Conservation (phyloP, 208 protist species). For the Crithidia sp. region DNA sequence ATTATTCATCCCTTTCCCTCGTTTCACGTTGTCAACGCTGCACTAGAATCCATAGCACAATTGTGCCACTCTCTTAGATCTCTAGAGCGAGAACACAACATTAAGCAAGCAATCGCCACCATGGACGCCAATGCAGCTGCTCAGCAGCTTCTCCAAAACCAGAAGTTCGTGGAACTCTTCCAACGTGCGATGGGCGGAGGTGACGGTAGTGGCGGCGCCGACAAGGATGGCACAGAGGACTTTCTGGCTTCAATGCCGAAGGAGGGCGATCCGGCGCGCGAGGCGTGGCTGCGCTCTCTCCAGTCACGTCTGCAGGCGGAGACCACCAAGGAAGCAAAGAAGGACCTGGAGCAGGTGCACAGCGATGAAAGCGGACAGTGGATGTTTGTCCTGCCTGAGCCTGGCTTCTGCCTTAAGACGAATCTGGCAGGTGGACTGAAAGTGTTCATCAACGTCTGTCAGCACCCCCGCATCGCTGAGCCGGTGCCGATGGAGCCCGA, state of each 20-base stretch:
- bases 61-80: no score
- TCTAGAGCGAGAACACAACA: background rate
- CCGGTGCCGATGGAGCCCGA: slow-evolving; percentile 75
- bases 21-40: no score
- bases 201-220: slow-evolving; percentile 15
- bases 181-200: slow-evolving; percentile 54
- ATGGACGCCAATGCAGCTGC: slow-evolving; percentile 49
- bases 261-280: slow-evolving; percentile 70
- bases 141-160: slow-evolving; percentile 69
- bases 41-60: no score
- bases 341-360: slow-evolving; percentile 82
- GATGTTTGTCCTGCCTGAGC: slow-evolving; percentile 84
- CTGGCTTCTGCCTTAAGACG: slow-evolving; percentile 91
- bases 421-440: slow-evolving; percentile 62
- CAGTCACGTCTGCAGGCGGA: slow-evolving; percentile 75
- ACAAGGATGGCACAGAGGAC: background rate
- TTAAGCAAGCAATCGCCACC: background rate
- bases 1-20: no score
- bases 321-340: slow-evolving; percentile 54
- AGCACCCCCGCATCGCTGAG: slow-evolving; percentile 85
- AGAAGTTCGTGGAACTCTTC: slow-evolving; percentile 85
- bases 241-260: slow-evolving; percentile 71
- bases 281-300: slow-evolving; percentile 76
- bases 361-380: slow-evolving; percentile 90
- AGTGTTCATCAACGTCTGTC: slow-evolving; percentile 92